Percentiles rank a stretch among this genome's conserved stretches.
Conservation (phyloP, 495 filamentous ascomycete species). For the Viridothelium virens region DNA sequence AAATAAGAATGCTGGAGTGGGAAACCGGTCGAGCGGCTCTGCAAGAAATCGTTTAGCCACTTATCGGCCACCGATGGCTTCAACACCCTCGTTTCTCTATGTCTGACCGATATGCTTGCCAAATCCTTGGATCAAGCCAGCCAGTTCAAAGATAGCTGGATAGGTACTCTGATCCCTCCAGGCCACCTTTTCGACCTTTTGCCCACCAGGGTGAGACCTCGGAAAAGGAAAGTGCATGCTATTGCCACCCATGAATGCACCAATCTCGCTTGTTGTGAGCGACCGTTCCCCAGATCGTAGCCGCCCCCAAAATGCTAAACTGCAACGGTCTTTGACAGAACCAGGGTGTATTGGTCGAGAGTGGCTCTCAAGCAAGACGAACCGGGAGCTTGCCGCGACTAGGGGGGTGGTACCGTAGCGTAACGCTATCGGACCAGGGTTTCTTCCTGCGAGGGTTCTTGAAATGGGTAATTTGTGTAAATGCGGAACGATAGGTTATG, state of each 20-base stretch:
- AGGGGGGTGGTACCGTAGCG: constrained; percentile 5
- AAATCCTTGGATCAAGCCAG: background rate
- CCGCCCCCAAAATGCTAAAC: constrained; percentile 8
- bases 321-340: constrained; percentile 5
- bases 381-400: background rate
- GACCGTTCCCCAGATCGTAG: background rate
- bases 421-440: background rate
- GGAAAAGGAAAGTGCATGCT: background rate
- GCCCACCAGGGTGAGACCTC: background rate
- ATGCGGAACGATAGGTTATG: background rate
- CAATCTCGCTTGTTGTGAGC: constrained; percentile 3
- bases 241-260: background rate
- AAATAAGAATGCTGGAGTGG: background rate
- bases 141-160: too few relatives aligned
- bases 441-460: background rate
- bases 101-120: background rate
- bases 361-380: background rate
- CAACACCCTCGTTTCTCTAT: background rate
- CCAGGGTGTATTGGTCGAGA: constrained; percentile 6
- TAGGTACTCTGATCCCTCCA: background rate
- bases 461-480: constrained; percentile 1
- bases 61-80: background rate
- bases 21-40: background rate
- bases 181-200: background rate
- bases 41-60: background rate